Evolutionary conservation across 371 early-diverging fungal genomes (phyloP), one percentile per base, ranked within the genome.

Genomic region (Mortierella polycephala): DNA sequence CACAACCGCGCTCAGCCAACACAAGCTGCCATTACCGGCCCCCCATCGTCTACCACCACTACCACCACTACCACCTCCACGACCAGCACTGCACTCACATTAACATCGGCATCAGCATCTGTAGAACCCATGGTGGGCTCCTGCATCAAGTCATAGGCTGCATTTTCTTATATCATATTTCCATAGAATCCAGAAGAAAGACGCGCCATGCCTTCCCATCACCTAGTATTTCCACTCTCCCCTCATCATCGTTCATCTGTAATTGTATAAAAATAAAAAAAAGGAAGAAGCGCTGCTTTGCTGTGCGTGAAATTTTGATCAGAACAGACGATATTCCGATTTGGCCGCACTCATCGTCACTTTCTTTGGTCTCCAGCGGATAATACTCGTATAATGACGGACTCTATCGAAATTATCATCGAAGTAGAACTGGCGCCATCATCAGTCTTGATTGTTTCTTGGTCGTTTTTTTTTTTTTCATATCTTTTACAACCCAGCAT

Each of bases 1-100:
- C 94, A 93, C 55, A 96, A 96, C 81, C 87, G 96, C 62, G 86
- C 84, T 56, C 70, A 75, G 45, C 67, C 84, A 21, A 66, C 73
- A 11, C 73, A 69, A 30, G 67, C 63, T n/a, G 60, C 71, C 7
- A 67, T 73, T 49, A 63, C 66, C 16, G 66, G 46, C 6, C 21
- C 62, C 2, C 57, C 69, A 13, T 51, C 69, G 6, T 44, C 69
- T 23, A 69, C 55, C 10, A 53, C 63, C 13, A 52, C 54, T 5
- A 62, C 62, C 18, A 44, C 64, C 1, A 40, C 64, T 6, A 61
- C 55, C 14, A 18, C 68, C 39, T 18, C 41, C 21, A 50, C 41
- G 5, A 47, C 20, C 14, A 9, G 45, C 2, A 47, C 53, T 16
- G 21, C 58, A 5, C 39, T 49, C 14, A 45, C 79, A 20, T 69